Evolutionary conservation across 192 early-diverging fungal genomes (phyloP).

Genomic region (Linnemannia elongata): DNA sequence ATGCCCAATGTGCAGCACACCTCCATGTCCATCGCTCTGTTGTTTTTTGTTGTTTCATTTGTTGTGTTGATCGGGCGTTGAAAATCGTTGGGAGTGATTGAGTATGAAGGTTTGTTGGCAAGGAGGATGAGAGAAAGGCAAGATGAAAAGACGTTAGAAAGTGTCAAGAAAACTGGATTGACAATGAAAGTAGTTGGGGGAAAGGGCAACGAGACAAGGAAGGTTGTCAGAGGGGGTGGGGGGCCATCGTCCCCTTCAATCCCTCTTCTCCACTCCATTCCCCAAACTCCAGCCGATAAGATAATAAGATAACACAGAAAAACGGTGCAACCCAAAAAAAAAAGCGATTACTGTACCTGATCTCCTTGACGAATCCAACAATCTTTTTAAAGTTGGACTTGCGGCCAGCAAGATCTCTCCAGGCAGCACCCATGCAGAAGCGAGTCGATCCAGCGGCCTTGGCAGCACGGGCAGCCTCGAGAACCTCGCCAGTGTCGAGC

Average conservation of each 20-base stretch:
- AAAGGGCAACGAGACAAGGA: neutral
- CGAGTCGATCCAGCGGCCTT: slow-evolving; percentile 83
- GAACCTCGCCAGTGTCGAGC: slow-evolving; percentile 76
- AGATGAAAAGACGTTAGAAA: neutral
- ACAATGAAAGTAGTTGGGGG: neutral
- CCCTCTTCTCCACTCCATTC: no score
- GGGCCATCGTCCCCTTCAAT: no score
- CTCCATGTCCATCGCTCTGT: slow-evolving; percentile 86
- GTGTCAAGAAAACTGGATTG: neutral
- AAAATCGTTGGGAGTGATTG: neutral
- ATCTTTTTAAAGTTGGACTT: slow-evolving; percentile 89
- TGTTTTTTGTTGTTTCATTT: slow-evolving; percentile 9
- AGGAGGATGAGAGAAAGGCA: neutral
- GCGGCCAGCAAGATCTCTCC: slow-evolving; percentile 83
- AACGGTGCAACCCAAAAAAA: neutral
- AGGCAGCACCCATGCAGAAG: slow-evolving; percentile 92
- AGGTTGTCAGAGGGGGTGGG: neutral
- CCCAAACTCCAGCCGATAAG: neutral
- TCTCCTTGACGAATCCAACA: slow-evolving; percentile 78
- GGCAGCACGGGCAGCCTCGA: slow-evolving; percentile 78
- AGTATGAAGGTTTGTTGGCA: neutral
- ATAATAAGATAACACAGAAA: neutral
- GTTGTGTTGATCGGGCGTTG: neutral
- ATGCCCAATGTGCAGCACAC: slow-evolving; percentile 90
- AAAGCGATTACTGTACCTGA: slow-evolving; percentile 64